Evolutionary conservation across 179 eudicot species (phyloP).

Genomic region (Monotropa hypopitys): DNA sequence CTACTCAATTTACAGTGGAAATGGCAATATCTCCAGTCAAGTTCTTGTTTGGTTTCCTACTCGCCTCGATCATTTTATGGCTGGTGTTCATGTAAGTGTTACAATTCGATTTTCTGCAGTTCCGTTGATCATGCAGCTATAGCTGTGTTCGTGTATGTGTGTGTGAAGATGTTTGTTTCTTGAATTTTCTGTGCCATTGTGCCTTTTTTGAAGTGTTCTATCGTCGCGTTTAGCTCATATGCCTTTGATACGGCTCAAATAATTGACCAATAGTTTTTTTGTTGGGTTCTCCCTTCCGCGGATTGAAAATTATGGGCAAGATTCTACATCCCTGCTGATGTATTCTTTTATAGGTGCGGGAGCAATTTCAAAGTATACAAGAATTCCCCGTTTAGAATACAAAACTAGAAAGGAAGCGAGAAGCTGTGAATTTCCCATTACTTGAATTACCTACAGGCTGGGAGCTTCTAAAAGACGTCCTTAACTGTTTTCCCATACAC

Average conservation of each 20-base stretch:
- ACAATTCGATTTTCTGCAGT: background rate
- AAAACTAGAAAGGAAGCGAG: no score
- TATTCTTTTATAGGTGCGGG: background rate
- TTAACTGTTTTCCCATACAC: background rate
- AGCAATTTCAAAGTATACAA: background rate
- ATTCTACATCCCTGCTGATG: background rate
- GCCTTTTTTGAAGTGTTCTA: background rate
- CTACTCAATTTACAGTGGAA: constrained; percentile 7
- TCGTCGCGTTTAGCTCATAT: background rate
- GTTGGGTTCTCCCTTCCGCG: background rate
- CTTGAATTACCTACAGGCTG: background rate
- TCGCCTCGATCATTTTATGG: constrained; percentile 70
- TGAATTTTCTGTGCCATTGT: background rate
- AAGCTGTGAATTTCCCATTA: no score
- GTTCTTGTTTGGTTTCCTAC: constrained; percentile 71
- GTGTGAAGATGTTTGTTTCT: background rate
- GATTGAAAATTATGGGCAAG: background rate
- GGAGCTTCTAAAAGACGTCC: background rate
- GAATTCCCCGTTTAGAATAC: background rate
- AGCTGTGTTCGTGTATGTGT: no score
- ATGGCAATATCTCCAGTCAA: constrained; percentile 77
- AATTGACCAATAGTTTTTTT: background rate
- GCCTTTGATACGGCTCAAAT: background rate
- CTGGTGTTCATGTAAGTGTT: constrained; percentile 63
- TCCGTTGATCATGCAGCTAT: background rate